Conservation (phyloP, 768 basidiomycete species). For the Termitomyces heimii region DNA sequence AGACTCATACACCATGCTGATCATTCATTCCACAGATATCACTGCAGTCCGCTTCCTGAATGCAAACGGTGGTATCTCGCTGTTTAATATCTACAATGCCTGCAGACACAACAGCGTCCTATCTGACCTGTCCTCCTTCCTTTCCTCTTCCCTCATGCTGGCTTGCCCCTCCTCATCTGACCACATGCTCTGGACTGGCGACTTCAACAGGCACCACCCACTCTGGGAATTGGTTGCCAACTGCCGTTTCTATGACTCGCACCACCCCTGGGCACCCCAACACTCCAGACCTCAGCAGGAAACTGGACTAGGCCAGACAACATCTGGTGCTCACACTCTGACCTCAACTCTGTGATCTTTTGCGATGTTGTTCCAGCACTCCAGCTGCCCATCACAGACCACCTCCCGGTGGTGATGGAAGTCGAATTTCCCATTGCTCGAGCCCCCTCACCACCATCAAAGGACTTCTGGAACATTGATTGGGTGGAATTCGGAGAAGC, state of each 20-base stretch:
- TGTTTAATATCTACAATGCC: not conserved
- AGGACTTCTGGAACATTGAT: not conserved
- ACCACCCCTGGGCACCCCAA: not conserved
- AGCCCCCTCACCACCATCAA: not conserved
- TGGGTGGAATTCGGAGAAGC: not conserved
- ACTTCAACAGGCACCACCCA: not conserved
- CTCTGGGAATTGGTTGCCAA: not conserved
- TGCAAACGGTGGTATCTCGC: not conserved
- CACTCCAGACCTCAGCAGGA: not conserved
- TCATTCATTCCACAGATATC: not conserved
- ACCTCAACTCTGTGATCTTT: not conserved
- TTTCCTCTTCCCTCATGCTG: not conserved
- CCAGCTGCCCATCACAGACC: not conserved
- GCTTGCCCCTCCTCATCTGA: too few species aligned
- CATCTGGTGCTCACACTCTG: not conserved
- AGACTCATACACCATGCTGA: not conserved
- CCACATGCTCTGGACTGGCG: not conserved
- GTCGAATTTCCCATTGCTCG: not conserved
- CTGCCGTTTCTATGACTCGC: not conserved
- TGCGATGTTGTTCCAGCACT: not conserved
- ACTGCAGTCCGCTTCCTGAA: not conserved
- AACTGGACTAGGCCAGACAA: not conserved
- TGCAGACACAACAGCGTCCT: not conserved
- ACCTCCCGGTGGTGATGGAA: not conserved
- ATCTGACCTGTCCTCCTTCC: not conserved